These are phyloP conservation scores for Verticillium zaregamsianum DNA, from an alignment of 2,329 filamentous ascomycete species.

Conservation along the genomic window DNA sequence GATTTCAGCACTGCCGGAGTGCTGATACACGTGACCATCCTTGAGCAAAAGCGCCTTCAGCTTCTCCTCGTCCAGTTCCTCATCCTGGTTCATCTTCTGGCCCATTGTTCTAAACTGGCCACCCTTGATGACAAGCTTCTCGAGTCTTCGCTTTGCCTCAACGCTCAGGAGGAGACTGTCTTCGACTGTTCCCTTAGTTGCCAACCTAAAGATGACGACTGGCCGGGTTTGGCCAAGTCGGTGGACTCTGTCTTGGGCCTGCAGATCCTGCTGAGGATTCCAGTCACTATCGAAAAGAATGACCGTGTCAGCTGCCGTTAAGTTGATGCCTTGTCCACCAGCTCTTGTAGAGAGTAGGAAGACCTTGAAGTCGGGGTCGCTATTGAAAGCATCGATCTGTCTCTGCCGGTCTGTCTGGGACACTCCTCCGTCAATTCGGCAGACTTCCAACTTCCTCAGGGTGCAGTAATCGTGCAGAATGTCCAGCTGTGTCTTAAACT, in stretches of 20 bases:
- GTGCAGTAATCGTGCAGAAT: conserved; percentile 85
- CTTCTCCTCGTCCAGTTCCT: conserved; percentile 54
- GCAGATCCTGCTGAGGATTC: conserved; percentile 95
- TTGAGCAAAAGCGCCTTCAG: conserved; percentile 60
- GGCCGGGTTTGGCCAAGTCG: conserved; percentile 90
- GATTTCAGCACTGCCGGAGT: conserved; percentile 58
- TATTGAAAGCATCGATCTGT: conserved; percentile 73
- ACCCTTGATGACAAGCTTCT: conserved; percentile 95
- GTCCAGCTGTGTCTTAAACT: conserved; percentile 93
- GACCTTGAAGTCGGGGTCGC: conserved; percentile 59
- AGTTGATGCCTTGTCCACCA: conserved; percentile 92
- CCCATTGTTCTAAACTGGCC: conserved; percentile 72
- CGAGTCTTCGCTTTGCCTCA: conserved; percentile 84
- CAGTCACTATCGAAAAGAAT: conserved; percentile 87
- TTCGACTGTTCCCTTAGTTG: conserved; percentile 90
- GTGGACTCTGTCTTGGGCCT: conserved; percentile 93
- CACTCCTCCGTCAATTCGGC: conserved; percentile 87
- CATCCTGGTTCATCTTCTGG: conserved; percentile 50
- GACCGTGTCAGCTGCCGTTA: conserved; percentile 87
- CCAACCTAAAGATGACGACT: conserved; percentile 89
- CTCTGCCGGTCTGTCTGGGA: conserved; percentile 66
- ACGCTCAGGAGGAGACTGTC: conserved; percentile 82
- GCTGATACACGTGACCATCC: conserved; percentile 65
- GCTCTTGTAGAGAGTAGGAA: conserved; percentile 89
- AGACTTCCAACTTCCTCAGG: conserved; percentile 76